phyloP scores from a whole-genome alignment of 441 rosid species.

The Euphorbia schlechtendalii region DNA sequence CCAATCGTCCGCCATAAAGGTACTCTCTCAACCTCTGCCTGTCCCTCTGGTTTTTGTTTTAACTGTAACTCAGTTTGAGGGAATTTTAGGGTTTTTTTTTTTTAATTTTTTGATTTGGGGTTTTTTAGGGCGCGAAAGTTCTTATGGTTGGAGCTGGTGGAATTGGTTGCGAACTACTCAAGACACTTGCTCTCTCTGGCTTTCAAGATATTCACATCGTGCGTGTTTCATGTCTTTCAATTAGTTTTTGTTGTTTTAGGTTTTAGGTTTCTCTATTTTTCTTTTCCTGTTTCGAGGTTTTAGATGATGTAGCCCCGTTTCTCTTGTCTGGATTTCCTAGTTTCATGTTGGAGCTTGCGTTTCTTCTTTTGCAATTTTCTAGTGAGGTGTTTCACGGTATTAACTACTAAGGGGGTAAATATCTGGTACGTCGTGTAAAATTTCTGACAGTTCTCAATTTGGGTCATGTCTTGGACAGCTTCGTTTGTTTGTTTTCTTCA shows the following conservation, averaged over 20 bases:
- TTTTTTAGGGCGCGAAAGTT: conserved; percentile 82
- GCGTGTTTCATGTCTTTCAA: conserved; percentile 23
- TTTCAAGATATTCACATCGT: conserved; percentile 90
- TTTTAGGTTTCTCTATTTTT: conserved; percentile 13
- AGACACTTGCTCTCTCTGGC: conserved; percentile 91
- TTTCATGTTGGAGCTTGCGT: background rate
- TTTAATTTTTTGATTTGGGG: background rate
- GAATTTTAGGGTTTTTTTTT: too few species aligned
- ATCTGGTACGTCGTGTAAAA: too few species aligned
- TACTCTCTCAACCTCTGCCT: conserved; percentile 15
- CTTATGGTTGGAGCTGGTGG: conserved; percentile 99
- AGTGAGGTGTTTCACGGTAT: too few species aligned
- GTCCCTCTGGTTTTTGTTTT: background rate
- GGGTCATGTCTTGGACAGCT: too few species aligned
- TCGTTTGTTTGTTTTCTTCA: too few species aligned
- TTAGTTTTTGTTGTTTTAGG: background rate
- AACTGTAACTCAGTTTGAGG: background rate
- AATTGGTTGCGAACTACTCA: conserved; percentile 94
- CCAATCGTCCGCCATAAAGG: conserved; percentile 52
- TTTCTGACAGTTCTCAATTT: too few species aligned
- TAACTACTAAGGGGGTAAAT: too few species aligned
- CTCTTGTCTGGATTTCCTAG: background rate
- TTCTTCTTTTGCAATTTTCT: too few species aligned
- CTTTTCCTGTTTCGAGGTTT: conserved; percentile 4
- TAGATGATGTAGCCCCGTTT: background rate